phyloP scores from a whole-genome alignment of 2,329 filamentous ascomycete genomes.

The Epichloe elymi region DNA sequence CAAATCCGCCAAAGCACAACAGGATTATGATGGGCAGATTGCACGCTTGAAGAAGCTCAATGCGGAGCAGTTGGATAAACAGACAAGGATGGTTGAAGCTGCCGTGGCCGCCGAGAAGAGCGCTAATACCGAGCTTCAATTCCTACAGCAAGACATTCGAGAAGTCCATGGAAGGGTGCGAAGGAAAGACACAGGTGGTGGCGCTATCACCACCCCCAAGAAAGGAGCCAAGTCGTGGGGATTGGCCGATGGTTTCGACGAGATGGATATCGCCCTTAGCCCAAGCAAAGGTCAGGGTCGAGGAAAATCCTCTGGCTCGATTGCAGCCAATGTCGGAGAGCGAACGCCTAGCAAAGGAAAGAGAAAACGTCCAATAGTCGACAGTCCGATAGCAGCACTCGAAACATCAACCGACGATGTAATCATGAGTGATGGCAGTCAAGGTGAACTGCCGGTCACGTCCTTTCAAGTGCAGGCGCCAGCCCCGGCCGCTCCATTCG shows the following conservation, averaged over 20 bases:
- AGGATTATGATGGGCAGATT: slow-evolving; percentile 51
- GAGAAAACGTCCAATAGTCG: slow-evolving; percentile 50
- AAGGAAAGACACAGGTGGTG: slow-evolving; percentile 27
- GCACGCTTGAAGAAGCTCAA: slow-evolving; percentile 48
- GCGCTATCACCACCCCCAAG: slow-evolving; percentile 41
- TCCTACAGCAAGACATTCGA: slow-evolving; percentile 57
- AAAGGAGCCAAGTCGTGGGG: slow-evolving; percentile 42
- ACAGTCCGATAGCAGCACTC: slow-evolving; percentile 53
- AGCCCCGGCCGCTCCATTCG: slow-evolving; percentile 23
- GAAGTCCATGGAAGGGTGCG: slow-evolving; percentile 40
- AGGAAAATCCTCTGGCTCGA: slow-evolving; percentile 26
- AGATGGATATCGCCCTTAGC: slow-evolving; percentile 43
- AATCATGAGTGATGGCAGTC: slow-evolving; percentile 20
- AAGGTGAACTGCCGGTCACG: slow-evolving; percentile 6
- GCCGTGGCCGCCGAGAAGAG: slow-evolving; percentile 52
- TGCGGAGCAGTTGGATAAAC: slow-evolving; percentile 48
- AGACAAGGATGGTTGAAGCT: slow-evolving; percentile 50
- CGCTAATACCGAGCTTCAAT: slow-evolving; percentile 56
- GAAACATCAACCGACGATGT: slow-evolving; percentile 36
- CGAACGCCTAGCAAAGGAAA: slow-evolving; percentile 55
- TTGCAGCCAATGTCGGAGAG: slow-evolving; percentile 33
- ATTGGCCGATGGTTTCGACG: slow-evolving; percentile 66
- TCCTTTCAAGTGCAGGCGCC: slow-evolving; percentile 12
- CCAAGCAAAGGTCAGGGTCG: slow-evolving; percentile 36
- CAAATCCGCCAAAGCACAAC: slow-evolving; percentile 48